These are phyloP conservation scores for Fusarium sp. DNA, from an alignment of 2,329 filamentous ascomycete species.

Conservation along the genomic window DNA sequence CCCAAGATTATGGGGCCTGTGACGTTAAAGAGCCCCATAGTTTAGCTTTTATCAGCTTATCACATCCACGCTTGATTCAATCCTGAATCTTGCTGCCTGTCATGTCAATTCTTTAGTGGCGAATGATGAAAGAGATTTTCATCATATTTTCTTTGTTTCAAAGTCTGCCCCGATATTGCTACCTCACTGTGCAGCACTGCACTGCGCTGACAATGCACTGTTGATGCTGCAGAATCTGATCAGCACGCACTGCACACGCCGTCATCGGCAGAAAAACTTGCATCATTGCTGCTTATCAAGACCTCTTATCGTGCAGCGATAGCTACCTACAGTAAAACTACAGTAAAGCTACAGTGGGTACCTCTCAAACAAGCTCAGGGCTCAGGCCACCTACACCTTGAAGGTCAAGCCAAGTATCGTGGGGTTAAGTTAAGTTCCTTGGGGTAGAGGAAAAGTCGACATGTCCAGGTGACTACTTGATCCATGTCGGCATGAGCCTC, in stretches of 20 bases:
- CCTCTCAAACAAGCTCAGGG: constrained; percentile 6
- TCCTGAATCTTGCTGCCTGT: constrained; percentile 18
- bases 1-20: constrained; percentile 17
- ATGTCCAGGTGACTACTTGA: constrained; percentile 20
- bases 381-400: constrained; percentile 7
- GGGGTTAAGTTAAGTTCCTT: constrained; percentile 4
- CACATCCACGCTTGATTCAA: constrained; percentile 18
- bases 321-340: not conserved
- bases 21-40: constrained; percentile 20
- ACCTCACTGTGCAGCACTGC: not conserved
- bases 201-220: not conserved
- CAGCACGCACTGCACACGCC: not conserved
- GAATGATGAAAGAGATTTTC: constrained; percentile 26
- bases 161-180: not conserved
- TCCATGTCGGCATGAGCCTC: constrained; percentile 21
- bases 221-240: not conserved
- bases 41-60: constrained; percentile 25
- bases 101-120: constrained; percentile 7
- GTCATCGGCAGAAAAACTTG: constrained; percentile 9
- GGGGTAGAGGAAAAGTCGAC: not conserved
- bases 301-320: not conserved
- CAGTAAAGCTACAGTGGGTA: constrained; percentile 14
- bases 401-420: constrained; percentile 15
- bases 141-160: not conserved
- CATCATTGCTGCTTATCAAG: constrained; percentile 4